Evolutionary conservation across 2,329 filamentous ascomycete species (phyloP), one percentile per base, ranked within the genome.

Genomic region (Chaetomiaceae sp.): DNA sequence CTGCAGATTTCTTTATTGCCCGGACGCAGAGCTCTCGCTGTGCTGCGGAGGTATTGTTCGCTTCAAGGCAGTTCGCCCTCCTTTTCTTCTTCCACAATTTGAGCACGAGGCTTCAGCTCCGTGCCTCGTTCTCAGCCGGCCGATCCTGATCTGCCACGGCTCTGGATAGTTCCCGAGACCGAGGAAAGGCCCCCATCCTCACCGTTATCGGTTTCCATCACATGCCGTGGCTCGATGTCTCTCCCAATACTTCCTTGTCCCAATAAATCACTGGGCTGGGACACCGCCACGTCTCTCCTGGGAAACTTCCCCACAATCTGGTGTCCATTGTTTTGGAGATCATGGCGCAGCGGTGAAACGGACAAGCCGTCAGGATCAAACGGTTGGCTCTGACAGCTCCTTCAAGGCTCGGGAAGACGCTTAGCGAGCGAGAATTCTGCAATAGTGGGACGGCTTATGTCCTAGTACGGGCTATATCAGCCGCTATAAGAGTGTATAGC

Each of bases 371-470:
- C 25, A 17, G 25, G n/a, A 30, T 12, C 12, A 44, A 44, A 34
- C 27, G 13, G 9, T n/a, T 17, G 30, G 27, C 21, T 25, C n/a
- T 3, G 16, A 16, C 9, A 27, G 13, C 14, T n/a, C 19, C 34
- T 12, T 20, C 14, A n/a, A 44, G 25, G 20, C 25, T 51, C 38
- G 37, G 20, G 35, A 43, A 34, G 17, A 41, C 16, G 31, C 40
- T 20, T 35, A 33, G 35, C 27, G 40, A 37, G n/a, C n/a, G 25
- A 35, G 42, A 16, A 30, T 21, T 38, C 51, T 55, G 49, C 45
- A 56, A 56, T 49, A 54, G 41, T 53, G 53, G 48, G 43, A 50
- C 38, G 38, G 52, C 27, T 54, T 53, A 58, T 53, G 46, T 53
- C 54, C 50, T 27, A 30, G 21, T 43, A 30, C 23, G 27, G 54